phyloP scores from a whole-genome alignment of 2,329 filamentous ascomycete genomes.

The Botrytis tulipae region DNA sequence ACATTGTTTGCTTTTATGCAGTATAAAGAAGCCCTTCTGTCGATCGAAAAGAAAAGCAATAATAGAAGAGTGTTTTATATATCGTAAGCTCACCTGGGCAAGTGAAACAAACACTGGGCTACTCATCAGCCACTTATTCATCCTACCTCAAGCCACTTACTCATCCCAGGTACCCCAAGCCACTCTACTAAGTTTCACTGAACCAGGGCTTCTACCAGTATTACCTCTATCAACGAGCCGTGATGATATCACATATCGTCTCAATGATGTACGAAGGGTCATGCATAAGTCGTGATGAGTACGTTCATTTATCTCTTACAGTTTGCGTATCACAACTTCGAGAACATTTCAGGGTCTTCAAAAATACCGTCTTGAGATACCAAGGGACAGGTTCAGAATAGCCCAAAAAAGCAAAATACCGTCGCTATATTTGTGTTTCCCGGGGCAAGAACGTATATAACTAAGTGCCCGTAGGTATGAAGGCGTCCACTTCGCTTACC shows the following conservation, averaged over 20 bases:
- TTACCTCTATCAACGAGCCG: neutral
- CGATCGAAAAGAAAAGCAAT: neutral
- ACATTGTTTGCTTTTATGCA: neutral
- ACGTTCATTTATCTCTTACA: neutral
- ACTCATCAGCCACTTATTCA: neutral
- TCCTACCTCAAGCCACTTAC: neutral
- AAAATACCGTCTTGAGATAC: neutral
- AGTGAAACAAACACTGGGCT: neutral
- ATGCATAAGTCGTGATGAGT: neutral
- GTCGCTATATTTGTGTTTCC: neutral
- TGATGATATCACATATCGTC: neutral
- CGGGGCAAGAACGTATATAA: neutral
- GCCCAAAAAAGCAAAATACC: neutral
- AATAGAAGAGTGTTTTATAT: neutral
- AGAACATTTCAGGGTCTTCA: neutral
- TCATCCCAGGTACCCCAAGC: neutral
- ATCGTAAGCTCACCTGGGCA: neutral
- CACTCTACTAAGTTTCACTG: neutral
- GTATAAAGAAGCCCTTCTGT: neutral
- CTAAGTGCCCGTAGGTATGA: neutral
- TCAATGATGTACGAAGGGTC: neutral
- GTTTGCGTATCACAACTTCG: neutral
- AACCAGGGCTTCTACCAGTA: neutral
- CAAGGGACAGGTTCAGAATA: neutral
- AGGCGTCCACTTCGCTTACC: neutral